A percentile compares a stretch with the other conserved stretches of the same genome.
phyloP scores from a whole-genome alignment of 148 eudicot genomes.

The Cornus florida region DNA sequence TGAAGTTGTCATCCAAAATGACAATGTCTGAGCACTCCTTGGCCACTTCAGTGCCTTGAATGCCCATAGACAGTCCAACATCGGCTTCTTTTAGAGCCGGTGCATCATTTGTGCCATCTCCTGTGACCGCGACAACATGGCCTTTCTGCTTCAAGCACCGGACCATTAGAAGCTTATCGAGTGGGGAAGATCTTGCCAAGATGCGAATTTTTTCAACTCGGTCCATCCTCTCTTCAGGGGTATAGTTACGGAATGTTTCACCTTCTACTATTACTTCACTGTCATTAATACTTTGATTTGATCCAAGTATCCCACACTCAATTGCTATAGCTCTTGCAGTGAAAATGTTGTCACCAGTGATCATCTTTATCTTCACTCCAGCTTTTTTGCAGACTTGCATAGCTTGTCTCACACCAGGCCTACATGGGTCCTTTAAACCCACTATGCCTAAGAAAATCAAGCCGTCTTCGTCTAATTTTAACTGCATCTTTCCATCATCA shows the following conservation, averaged over 20 bases:
- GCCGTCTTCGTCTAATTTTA: not conserved
- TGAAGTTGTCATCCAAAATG: not conserved
- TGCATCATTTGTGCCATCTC: not conserved
- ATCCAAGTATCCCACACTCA: not conserved
- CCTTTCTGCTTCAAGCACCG: not conserved
- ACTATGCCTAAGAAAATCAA: not conserved
- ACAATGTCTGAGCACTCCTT: not conserved
- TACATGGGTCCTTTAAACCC: conserved; percentile 5
- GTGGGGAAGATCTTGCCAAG: not conserved
- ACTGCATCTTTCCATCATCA: not conserved
- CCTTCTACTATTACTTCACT: not conserved
- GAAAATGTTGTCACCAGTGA: not conserved
- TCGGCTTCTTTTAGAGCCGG: not conserved
- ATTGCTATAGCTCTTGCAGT: conserved; percentile 2
- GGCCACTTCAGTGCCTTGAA: not conserved
- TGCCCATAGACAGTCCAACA: not conserved
- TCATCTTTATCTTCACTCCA: not conserved
- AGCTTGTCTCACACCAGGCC: not conserved
- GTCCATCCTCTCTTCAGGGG: not conserved
- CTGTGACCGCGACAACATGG: not conserved
- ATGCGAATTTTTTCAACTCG: not conserved
- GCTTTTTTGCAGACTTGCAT: not conserved
- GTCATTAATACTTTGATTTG: not conserved
- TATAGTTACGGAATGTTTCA: not conserved
- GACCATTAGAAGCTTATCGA: not conserved